Evolutionary conservation across 139 green algal genomes (phyloP), one percentile per base, ranked within the genome.

Genomic region (Nannochloris sp.): DNA sequence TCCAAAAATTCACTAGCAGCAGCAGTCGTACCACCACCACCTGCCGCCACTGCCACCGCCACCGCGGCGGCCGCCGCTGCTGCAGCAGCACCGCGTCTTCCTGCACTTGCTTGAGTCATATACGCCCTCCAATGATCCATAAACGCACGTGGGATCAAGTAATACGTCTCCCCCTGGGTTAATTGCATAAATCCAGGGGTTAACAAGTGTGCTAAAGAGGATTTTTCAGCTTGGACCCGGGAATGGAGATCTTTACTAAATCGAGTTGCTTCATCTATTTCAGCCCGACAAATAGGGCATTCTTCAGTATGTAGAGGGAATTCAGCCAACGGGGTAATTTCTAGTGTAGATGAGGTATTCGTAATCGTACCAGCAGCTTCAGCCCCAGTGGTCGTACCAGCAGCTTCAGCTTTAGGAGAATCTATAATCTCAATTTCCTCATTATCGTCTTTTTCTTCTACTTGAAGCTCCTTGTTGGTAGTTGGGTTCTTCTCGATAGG

Each of bases 111-210:
- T 27, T 72, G 67, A 15, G 24, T 6, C 36, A 84, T 58, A 36
- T 77, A 80, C 31, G 48, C 62, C 1, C 68, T 63, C 81, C 79
- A 84, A 3, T 61, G n/a, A 12, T 46, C 53, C 48, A 87, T 74
- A 77, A 85, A 89, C 4, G 37, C 24, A 1, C 58, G 48, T 19
- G 85, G 85, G 19, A 89, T 58, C n/a, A 91, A 62, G 64, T 54
- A 71, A 64, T 89, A 89, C 3, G 19, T 48, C 9, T 3, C n/a
- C 2, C 68, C 77, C 1, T 67, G 65, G 32, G 74, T 34, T 66
- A 91, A 53, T 27, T 37, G 24, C 5, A 74, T 36, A 12, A 3
- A 35, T 19, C 15, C 29, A 60, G 27, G 55, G 55, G 51, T 67
- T 71, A 68, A 60, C 3, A 73, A 87, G 74, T 36, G 71, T 45